Evolutionary conservation across 2,329 filamentous ascomycete species (phyloP), one percentile per base, ranked within the genome.

Genomic region (Fusarium circinatum): DNA sequence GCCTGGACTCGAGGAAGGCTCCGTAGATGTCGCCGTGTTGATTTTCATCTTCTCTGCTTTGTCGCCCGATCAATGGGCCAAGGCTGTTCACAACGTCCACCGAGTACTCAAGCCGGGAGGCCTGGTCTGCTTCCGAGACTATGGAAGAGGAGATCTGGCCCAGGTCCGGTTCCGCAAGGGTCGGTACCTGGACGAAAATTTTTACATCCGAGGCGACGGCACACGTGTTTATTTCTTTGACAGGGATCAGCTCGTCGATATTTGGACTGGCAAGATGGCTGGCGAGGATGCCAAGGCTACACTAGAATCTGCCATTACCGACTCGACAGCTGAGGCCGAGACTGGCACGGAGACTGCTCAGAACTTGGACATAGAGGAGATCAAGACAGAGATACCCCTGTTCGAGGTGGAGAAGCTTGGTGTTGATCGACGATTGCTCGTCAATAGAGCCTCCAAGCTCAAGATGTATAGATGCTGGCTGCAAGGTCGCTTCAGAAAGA

Each of bases 391-490:
- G 62, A 71, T 75, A 41, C 77, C 83, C 56, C 75, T 79, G 62
- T 94, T 98, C 77, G 89, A 94, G 55, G 85, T 98, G 52, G 85
- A 93, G 63, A 90, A 96, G 52, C 88, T 98, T 41, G 96, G 92
- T 32, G 89, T 96, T 62, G 96, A 99, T 81, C 91, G 94, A 74
- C 91, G 96, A 68, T 88, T 99, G 85, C 88, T 99, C 62, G 94
- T 99, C 63, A 99, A 99, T 82, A 90, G 96, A 74, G 94, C 95
- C 62, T 90, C 92, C 79, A 93, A 95, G 83, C 86, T 98, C 55
- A 99, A 98, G 85, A 99, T 99, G 96, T 98, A 98, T 83, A 91
- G 96, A 70, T 98, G 96, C 85, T 99, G 96, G 95, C 90, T 97
- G 81, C 94, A 97, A 83, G 94, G 93, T 36, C 90, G 91, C 8